phyloP scores from a whole-genome alignment of 371 early-diverging fungal species.

The Batkoa obscura region DNA sequence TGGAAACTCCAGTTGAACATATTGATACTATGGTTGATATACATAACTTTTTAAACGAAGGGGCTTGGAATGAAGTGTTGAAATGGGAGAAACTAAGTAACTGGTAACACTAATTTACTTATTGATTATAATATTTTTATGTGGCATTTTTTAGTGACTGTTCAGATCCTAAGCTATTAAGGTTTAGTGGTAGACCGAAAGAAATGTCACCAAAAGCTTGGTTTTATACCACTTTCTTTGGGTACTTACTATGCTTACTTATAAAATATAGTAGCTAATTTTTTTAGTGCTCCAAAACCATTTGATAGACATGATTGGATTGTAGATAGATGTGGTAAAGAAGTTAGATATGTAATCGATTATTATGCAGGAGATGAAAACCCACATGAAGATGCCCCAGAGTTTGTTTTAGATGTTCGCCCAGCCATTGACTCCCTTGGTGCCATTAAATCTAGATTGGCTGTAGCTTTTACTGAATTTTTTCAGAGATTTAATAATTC shows the following conservation, averaged over 20 bases:
- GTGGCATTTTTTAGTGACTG: constrained; percentile 19
- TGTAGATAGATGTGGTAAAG: constrained; percentile 81
- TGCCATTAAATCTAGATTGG: constrained; percentile 31
- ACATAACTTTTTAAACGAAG: constrained; percentile 83
- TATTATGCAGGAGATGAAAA: constrained; percentile 65
- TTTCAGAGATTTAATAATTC: neutral
- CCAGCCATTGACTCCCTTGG: constrained; percentile 39
- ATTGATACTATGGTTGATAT: constrained; percentile 63
- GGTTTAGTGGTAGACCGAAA: constrained; percentile 73
- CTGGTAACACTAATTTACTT: constrained; percentile 17
- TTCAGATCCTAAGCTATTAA: constrained; percentile 47
- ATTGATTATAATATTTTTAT: neutral
- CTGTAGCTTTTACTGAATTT: constrained; percentile 14
- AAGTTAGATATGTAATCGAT: constrained; percentile 85
- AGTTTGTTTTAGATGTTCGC: constrained; percentile 76
- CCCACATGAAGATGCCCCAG: constrained; percentile 26
- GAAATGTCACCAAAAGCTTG: constrained; percentile 72
- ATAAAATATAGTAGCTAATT: too few relatives aligned
- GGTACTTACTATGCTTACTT: constrained; percentile 17
- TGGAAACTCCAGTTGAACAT: constrained; percentile 47
- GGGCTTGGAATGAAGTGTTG: constrained; percentile 75
- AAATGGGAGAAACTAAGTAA: constrained; percentile 63
- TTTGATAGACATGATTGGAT: constrained; percentile 98
- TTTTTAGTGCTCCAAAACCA: constrained; percentile 20
- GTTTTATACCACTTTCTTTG: constrained; percentile 35